phyloP scores from a whole-genome alignment of 2,329 filamentous ascomycete genomes.

The Fusarium decemcellulare region DNA sequence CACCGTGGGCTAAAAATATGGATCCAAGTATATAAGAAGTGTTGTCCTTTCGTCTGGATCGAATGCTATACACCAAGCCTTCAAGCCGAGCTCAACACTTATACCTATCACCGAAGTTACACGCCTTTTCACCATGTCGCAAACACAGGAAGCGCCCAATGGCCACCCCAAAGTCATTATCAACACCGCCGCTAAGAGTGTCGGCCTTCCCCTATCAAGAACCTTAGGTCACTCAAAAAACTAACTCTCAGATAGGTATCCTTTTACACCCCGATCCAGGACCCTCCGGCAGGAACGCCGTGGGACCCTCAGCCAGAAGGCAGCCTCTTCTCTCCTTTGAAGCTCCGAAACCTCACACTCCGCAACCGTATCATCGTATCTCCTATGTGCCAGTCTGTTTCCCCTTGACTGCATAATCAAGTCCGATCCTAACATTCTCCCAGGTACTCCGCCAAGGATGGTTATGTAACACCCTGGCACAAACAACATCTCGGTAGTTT shows the following conservation, averaged over 20 bases:
- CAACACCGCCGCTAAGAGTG: slow-evolving; percentile 39
- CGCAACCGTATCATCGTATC: slow-evolving; percentile 63
- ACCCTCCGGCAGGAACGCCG: slow-evolving; percentile 43
- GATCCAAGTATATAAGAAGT: not conserved
- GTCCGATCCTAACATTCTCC: not conserved
- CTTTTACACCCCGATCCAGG: slow-evolving; percentile 45
- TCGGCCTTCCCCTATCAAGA: not conserved
- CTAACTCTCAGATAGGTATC: slow-evolving; percentile 23
- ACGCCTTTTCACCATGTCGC: slow-evolving; percentile 15
- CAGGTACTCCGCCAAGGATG: slow-evolving; percentile 55
- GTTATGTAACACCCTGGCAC: slow-evolving; percentile 60
- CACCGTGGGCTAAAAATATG: not conserved
- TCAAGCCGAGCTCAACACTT: not conserved
- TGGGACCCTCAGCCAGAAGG: slow-evolving; percentile 42
- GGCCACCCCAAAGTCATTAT: slow-evolving; percentile 31
- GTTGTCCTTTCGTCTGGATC: not conserved
- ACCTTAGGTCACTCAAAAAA: not conserved
- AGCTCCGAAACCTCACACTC: slow-evolving; percentile 58
- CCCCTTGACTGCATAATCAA: too few relatives aligned
- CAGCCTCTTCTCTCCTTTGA: slow-evolving; percentile 60
- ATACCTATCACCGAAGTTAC: not conserved
- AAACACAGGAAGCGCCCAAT: slow-evolving; percentile 10
- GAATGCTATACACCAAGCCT: not conserved
- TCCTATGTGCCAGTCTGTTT: slow-evolving; percentile 62
- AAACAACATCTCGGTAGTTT: slow-evolving; percentile 57